Conservation (phyloP, 1,284 basidiomycete species). For the Cutaneotrichosporon arboriforme region DNA sequence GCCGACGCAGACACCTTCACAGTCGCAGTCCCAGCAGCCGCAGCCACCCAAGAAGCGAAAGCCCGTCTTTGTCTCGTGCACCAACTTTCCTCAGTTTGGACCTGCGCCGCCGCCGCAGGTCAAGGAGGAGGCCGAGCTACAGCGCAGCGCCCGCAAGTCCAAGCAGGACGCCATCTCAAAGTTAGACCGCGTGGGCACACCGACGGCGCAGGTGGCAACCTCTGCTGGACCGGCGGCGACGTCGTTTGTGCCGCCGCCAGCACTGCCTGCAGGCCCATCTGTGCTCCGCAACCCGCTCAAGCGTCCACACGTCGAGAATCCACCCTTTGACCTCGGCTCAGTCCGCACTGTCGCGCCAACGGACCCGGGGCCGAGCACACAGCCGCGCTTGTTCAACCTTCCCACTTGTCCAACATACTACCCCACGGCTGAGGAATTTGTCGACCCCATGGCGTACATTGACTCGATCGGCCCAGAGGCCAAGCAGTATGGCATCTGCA, state of each 20-base stretch:
- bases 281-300: slow-evolving; percentile 33
- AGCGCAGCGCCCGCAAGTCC: slow-evolving; percentile 35
- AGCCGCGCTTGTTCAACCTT: slow-evolving; percentile 68
- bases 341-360: slow-evolving; percentile 36
- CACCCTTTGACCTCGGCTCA: slow-evolving; percentile 31
- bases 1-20: not conserved
- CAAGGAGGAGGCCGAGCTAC: slow-evolving; percentile 23
- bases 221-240: slow-evolving; percentile 28
- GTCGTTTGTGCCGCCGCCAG: slow-evolving; percentile 33
- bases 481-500: slow-evolving; percentile 82
- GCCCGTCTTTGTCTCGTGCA: slow-evolving; percentile 35
- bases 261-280: slow-evolving; percentile 13
- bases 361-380: slow-evolving; percentile 26
- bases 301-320: slow-evolving; percentile 27
- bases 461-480: slow-evolving; percentile 72
- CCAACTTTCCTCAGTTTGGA: slow-evolving; percentile 30
- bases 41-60: slow-evolving; percentile 13
- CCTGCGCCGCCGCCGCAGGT: slow-evolving; percentile 15
- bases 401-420: slow-evolving; percentile 85
- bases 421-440: slow-evolving; percentile 84
- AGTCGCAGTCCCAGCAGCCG: not conserved
- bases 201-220: slow-evolving; percentile 3
- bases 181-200: slow-evolving; percentile 35
- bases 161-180: slow-evolving; percentile 41
- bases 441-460: slow-evolving; percentile 94